phyloP scores from a whole-genome alignment of 768 basidiomycete genomes.

The Scleroderma citrinum region DNA sequence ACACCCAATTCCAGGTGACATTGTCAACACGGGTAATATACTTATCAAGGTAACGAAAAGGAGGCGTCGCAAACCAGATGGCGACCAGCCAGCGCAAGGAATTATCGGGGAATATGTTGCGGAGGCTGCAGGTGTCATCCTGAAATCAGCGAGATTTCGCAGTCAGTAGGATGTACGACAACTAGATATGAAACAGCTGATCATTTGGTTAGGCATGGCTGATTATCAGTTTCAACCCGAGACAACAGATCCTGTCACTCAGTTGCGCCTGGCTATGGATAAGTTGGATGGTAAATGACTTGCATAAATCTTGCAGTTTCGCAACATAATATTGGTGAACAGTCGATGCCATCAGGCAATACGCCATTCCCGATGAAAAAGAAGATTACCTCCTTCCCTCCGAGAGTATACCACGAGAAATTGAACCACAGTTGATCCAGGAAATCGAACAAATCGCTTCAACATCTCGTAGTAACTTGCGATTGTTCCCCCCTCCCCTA shows the following conservation, averaged over 20 bases:
- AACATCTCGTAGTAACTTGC: slow-evolving; percentile 48
- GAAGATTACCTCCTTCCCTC: slow-evolving; percentile 50
- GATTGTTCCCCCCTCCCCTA: slow-evolving; percentile 82
- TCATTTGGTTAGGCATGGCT: slow-evolving; percentile 63
- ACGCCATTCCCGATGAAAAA: slow-evolving; percentile 59
- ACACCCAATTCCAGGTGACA: slow-evolving; percentile 80
- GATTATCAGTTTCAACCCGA: slow-evolving; percentile 89
- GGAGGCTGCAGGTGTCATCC: slow-evolving; percentile 66
- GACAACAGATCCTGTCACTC: slow-evolving; percentile 59
- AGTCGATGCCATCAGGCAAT: slow-evolving; percentile 76
- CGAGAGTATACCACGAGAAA: slow-evolving; percentile 32
- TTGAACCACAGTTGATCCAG: slow-evolving; percentile 43
- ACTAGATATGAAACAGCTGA: background rate
- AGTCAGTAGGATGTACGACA: slow-evolving; percentile 46
- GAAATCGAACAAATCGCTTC: slow-evolving; percentile 9
- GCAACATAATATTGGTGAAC: slow-evolving; percentile 2
- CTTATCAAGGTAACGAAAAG: slow-evolving; percentile 78
- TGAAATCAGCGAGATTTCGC: slow-evolving; percentile 84
- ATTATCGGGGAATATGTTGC: slow-evolving; percentile 65
- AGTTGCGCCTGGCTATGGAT: slow-evolving; percentile 69
- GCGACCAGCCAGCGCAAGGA: slow-evolving; percentile 19
- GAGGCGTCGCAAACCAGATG: slow-evolving; percentile 41
- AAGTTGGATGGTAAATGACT: slow-evolving; percentile 69
- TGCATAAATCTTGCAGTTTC: background rate
- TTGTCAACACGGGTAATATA: slow-evolving; percentile 73